Conservation (phyloP, 2,329 filamentous ascomycete genomes). For the Thelonectria olida region DNA sequence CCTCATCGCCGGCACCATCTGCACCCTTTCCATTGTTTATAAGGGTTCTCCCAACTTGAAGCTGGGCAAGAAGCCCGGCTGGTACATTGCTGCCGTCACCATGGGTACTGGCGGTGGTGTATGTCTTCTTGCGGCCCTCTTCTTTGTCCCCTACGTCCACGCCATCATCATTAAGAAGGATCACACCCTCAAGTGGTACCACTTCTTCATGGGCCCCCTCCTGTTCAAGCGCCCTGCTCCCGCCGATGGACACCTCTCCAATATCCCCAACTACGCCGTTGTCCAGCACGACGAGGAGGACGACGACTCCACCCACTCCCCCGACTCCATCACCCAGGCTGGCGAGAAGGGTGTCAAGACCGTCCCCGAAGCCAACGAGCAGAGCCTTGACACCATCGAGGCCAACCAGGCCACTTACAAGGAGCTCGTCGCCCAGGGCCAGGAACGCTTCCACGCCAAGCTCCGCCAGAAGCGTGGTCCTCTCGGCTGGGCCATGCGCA, state of each 20-base stretch:
- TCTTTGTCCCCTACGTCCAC: conserved; percentile 79
- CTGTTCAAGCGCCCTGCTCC: conserved; percentile 68
- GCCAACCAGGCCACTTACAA: conserved; percentile 65
- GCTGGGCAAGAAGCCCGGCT: conserved; percentile 62
- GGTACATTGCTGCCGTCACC: conserved; percentile 74
- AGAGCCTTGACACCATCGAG: conserved; percentile 47
- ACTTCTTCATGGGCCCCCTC: conserved; percentile 69
- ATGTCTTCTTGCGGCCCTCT: conserved; percentile 66
- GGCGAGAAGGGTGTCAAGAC: conserved; percentile 50
- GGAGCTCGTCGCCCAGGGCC: conserved; percentile 65
- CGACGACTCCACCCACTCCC: conserved; percentile 44
- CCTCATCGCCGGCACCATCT: conserved; percentile 77
- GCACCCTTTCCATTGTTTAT: conserved; percentile 81
- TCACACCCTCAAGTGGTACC: conserved; percentile 69
- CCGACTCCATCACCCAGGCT: conserved; percentile 36
- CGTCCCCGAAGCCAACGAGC: conserved; percentile 48
- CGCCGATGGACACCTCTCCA: conserved; percentile 59
- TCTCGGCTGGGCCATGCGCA: conserved; percentile 83
- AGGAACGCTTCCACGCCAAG: conserved; percentile 67
- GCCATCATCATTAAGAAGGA: conserved; percentile 75
- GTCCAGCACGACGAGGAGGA: conserved; percentile 71
- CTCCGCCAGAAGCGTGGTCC: conserved; percentile 70
- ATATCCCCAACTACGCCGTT: conserved; percentile 79
- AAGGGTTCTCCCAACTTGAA: conserved; percentile 72
- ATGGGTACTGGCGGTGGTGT: conserved; percentile 71